Conservation (phyloP, 345 rosid species). For the Salix caprea region DNA sequence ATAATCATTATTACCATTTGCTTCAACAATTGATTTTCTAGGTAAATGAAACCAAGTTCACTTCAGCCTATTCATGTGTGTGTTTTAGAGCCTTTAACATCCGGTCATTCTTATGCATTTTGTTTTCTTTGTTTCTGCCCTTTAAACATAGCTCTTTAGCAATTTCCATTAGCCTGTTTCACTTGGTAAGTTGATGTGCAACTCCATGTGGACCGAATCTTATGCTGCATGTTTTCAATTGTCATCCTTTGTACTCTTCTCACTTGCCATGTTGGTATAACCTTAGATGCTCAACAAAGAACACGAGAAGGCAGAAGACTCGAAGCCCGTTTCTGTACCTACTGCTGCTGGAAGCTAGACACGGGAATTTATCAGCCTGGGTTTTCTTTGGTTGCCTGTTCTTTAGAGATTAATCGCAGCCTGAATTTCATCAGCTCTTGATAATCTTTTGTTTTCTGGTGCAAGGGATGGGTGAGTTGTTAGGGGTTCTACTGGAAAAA, state of each 20-base stretch:
- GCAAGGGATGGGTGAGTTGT: not conserved
- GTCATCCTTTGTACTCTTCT: not conserved
- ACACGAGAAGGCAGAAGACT: conserved; percentile 82
- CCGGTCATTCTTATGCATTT: not conserved
- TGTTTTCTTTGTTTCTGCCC: not conserved
- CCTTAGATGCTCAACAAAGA: conserved; percentile 84
- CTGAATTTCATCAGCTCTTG: not conserved
- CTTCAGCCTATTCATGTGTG: not conserved
- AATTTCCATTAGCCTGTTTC: not conserved
- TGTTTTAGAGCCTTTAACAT: not conserved
- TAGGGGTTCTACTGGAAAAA: not conserved
- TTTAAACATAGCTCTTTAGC: not conserved
- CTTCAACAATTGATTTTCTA: not conserved
- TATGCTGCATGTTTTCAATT: not conserved
- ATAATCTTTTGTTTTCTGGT: not conserved
- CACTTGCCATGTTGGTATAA: not conserved
- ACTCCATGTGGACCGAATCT: not conserved
- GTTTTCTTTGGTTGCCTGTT: not conserved
- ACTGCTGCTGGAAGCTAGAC: conserved; percentile 43
- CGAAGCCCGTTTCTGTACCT: conserved; percentile 54
- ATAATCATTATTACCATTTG: not conserved
- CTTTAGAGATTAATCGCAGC: not conserved
- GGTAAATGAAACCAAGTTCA: not conserved
- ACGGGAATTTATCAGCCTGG: not conserved
- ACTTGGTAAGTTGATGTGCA: not conserved